Percentiles rank a stretch among this genome's conserved stretches.
These are phyloP conservation scores for Gaeumannomyces tritici DNA, from an alignment of 2,329 filamentous ascomycete genomes.

Conservation along the genomic window DNA sequence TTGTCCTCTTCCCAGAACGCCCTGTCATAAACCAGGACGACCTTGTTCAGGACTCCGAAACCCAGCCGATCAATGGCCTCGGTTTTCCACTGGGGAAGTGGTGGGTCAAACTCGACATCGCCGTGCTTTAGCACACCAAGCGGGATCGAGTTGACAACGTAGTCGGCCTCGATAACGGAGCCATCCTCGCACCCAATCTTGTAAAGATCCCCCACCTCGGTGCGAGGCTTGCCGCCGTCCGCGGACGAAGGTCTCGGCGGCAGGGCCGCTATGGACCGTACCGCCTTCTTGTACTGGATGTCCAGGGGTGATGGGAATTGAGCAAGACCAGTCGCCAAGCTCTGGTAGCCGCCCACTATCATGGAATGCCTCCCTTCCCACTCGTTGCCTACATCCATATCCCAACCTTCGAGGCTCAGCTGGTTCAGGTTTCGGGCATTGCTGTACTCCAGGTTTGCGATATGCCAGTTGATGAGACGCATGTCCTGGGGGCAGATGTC, in stretches of 20 bases:
- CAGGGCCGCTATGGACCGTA: background rate
- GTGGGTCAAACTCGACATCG: conserved; percentile 75
- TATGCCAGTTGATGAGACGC: conserved; percentile 92
- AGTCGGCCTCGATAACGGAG: conserved; percentile 69
- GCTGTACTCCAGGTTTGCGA: conserved; percentile 95
- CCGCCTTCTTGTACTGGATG: conserved; percentile 2
- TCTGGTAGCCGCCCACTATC: conserved; percentile 88
- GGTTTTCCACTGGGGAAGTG: conserved; percentile 78
- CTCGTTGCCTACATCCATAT: conserved; percentile 95
- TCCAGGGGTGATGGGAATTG: conserved; percentile 68
- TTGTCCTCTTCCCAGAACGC: conserved; percentile 84
- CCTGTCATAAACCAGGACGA: conserved; percentile 79
- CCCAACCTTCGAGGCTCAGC: conserved; percentile 85
- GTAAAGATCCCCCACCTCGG: background rate
- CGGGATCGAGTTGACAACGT: conserved; percentile 82
- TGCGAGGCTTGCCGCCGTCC: conserved; percentile 35
- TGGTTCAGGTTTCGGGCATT: conserved; percentile 84
- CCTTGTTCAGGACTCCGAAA: conserved; percentile 91
- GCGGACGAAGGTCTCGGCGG: conserved; percentile 12
- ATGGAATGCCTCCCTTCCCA: conserved; percentile 94
- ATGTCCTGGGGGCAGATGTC: conserved; percentile 80
- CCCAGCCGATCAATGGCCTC: conserved; percentile 76
- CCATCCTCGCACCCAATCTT: conserved; percentile 71
- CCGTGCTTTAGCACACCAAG: conserved; percentile 85
- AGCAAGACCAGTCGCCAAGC: conserved; percentile 79